Evolutionary conservation across 2,329 filamentous ascomycete genomes (phyloP), one percentile per base, ranked within the genome.

Genomic region (Fusarium sp.): DNA sequence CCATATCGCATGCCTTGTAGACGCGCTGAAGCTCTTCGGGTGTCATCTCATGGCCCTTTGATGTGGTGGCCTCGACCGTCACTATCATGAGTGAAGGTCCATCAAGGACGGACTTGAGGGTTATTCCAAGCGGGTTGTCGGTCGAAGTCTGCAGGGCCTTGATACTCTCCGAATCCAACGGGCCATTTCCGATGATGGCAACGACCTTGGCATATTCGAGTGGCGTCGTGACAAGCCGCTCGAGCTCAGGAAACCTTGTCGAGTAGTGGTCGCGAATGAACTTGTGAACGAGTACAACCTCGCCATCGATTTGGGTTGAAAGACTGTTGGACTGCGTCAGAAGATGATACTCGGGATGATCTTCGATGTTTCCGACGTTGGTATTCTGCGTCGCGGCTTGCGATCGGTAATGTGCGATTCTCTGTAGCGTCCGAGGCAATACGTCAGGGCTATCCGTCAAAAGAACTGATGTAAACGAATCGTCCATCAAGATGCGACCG

Each of bases 211-310:
- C 95, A 83, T 98, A 99, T 80, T 98, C 94, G 57, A 98, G 88
- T 3, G 96, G 95, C 78, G 96, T 97, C 64, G 94, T 94, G 68
- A 99, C 92, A 38, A 99, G 89, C 25, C 89, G 89, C 82, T 99
- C 96, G 44, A 99, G 89, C 82, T 98, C 96, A 0, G 96, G 96
- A 79, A 98, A 99, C 69, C 96, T 91, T 23, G 93, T 88, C 15
- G 95, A 97, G 84, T 99, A 99, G 83, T 98, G 94, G 79, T 99
- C 96, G 79, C 96, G 91, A 67, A 98, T 94, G 82, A 94, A 97
- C 84, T 99, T 99, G 87, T 99, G 96, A 28, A 98, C 94, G 12
- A 96, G 89, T 38, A 93, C 93, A 50, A 98, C 93, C 82, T 98
- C 96, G 80, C 94, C 94, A 76, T 97, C 95, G 75, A 98, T 98